Base-by-base conservation (phyloP, 192 early-diverging fungal genomes). In the Podila verticillata region DNA sequence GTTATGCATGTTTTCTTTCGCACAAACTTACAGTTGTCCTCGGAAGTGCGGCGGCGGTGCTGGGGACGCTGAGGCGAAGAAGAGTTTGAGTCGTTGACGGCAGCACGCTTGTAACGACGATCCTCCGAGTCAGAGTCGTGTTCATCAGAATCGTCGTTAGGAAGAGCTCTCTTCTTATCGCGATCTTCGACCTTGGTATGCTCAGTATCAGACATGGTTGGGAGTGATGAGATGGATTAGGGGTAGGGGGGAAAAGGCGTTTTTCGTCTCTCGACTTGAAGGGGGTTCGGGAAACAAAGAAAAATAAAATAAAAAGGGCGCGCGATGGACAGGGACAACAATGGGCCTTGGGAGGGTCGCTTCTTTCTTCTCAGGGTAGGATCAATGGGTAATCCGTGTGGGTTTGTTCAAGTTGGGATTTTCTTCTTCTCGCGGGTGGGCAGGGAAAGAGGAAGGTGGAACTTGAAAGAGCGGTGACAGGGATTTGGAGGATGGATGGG, bases 81-180 rank as follows among this genome's bases (percentile, higher is more conserved):
- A 59, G 77, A 80, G 59, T 72, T 72, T 13, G 79, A 82, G 57
- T 79, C 81, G 39, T 85, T 85, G 34, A 85, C 75, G 32, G 84
- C 84, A 26, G 80, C 79, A 61, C 84, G 79, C 65, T 85, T 85
- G 51, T 79, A 75, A 47, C 84, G 74, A 62, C 74, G 79, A 61
- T 82, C 72, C 26, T 80, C 74, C 17, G 74, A 72, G 48, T 85
- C 84, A 8, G 68, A 67, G 63, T 82, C 81, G 51, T 79, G 72
- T 15, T 85, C 80, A 36, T 85, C 83, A 19, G 74, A 81, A 63
- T 85, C 84, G 44, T 85, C 84, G 30, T 73, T 70, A 31, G 83
- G 83, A 65, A 85, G 65, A 26, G 79, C 73, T 70, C 84, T 75
- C 72, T 85, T 85, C 65, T 82, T 75, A 29, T 85, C 84, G 64